A percentile compares a stretch with the other conserved stretches of the same genome.
Evolutionary conservation across 2,329 filamentous ascomycete genomes (phyloP).

Genomic region (Fusarium humuli): DNA sequence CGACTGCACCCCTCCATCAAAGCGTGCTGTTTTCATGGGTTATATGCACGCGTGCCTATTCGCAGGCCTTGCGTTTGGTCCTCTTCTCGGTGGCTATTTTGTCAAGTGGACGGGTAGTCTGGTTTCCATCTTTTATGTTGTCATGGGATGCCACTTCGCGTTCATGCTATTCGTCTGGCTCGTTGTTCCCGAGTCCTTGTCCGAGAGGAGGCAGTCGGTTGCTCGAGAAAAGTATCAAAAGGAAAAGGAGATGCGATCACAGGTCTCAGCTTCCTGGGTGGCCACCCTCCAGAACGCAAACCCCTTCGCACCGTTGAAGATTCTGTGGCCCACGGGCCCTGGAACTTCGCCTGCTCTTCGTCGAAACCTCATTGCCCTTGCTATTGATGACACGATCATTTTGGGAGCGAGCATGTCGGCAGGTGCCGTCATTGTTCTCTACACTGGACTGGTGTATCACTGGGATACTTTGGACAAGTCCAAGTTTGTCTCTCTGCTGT

Average conservation of each 20-base stretch:
- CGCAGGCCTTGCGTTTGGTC: conserved; percentile 87
- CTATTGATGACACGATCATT: conserved; percentile 82
- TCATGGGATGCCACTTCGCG: conserved; percentile 75
- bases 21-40: conserved; percentile 84
- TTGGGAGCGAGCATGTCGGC: conserved; percentile 85
- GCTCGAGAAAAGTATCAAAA: conserved; percentile 75
- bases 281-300: conserved; percentile 64
- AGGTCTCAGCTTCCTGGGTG: conserved; percentile 46
- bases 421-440: conserved; percentile 84
- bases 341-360: conserved; percentile 71
- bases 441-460: conserved; percentile 81
- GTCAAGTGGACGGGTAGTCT: conserved; percentile 81
- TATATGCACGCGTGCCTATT: conserved; percentile 93
- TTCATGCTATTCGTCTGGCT: conserved; percentile 80
- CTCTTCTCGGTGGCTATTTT: conserved; percentile 82
- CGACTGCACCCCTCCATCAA: conserved; percentile 85
- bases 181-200: conserved; percentile 86
- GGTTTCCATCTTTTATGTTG: conserved; percentile 86
- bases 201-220: conserved; percentile 74
- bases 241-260: conserved; percentile 55
- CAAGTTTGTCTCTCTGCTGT: conserved; percentile 83
- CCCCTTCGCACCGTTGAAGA: conserved; percentile 79
- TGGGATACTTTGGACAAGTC: conserved; percentile 88
- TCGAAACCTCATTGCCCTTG: conserved; percentile 84
- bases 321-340: conserved; percentile 78